A percentile compares a stretch with the other conserved stretches of the same genome.
Conservation (phyloP, 257 asterid genomes). For the Solanum paucissectum region DNA sequence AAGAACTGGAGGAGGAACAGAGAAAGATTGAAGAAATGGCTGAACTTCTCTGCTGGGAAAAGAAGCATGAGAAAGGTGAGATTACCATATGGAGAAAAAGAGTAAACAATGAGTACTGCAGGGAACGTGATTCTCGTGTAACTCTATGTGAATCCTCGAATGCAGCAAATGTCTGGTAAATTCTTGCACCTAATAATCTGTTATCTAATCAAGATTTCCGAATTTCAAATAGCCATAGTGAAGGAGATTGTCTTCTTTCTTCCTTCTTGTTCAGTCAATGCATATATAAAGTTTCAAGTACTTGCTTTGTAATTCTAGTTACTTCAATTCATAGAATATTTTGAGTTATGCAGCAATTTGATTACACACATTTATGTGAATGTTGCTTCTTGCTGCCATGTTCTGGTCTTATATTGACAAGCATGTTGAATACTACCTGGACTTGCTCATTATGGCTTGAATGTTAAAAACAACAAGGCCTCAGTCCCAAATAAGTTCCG, state of each 20-base stretch:
- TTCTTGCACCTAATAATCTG: neutral
- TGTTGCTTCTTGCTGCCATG: neutral
- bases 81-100: constrained; percentile 35
- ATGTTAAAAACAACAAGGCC: neutral
- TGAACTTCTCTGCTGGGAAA: constrained; percentile 33
- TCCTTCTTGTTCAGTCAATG: neutral
- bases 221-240: neutral
- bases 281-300: neutral
- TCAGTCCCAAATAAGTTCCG: neutral
- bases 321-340: neutral
- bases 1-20: constrained; percentile 29
- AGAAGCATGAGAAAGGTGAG: constrained; percentile 24
- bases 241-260: neutral
- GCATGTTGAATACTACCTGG: neutral
- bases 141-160: constrained; percentile 15
- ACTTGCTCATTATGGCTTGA: neutral
- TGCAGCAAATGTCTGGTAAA: constrained; percentile 23
- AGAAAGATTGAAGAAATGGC: constrained; percentile 28
- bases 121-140: constrained; percentile 18
- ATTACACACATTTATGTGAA: neutral
- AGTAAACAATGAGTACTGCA: constrained; percentile 17
- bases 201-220: neutral
- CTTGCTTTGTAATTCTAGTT: neutral
- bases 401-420: neutral
- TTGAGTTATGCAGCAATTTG: neutral